Evolutionary conservation across 768 basidiomycete species (phyloP), one percentile per base, ranked within the genome.

Genomic region (Termitomyces sp.): DNA sequence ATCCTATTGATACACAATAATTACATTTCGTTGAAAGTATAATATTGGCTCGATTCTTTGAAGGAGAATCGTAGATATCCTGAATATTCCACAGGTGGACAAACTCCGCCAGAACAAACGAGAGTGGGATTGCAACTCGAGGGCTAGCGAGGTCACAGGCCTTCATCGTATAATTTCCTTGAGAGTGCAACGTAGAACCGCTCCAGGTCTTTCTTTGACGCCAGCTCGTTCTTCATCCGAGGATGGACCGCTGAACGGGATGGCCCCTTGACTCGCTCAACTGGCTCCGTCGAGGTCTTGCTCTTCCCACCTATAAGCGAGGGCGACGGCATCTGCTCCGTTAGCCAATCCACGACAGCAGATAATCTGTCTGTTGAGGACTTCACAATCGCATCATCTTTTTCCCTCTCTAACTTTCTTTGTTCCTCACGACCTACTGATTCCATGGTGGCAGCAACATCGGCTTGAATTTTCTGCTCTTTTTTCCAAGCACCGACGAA

Each of bases 131-230:
- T 12, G 27, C 37, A 40, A 19, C n/a, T 10, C 21, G 38, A 42
- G 21, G 19, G 2, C 25, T 35, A 49, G 17, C 19, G n/a, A 31
- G 2, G 27, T 77, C 73, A 97, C 66, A 95, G 71, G 11, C 96
- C 96, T 68, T 97, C 93, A 57, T 98, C 90, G 63, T 95, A 93
- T 73, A 99, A 71, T 74, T 92, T 96, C 71, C 89, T 82, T 61
- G 90, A 84, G 44, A 98, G 70, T 6, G 95, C 91, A 34, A 97
- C 80, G 69, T 96, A 96, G 71, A 99, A 92, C 64, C 86, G 75
- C 68, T 95, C 94, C 66, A 98, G 71, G 67, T 94, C 90, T 64
- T 82, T 81, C 72, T 89, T 89, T 56, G 79, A 80, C 52, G 75
- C 78, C 14, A 87, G 65, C 58, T 89, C 87, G 35, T 77, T 80